Conservation (phyloP, 2,329 filamentous ascomycete genomes). For the Phoma sp. region DNA sequence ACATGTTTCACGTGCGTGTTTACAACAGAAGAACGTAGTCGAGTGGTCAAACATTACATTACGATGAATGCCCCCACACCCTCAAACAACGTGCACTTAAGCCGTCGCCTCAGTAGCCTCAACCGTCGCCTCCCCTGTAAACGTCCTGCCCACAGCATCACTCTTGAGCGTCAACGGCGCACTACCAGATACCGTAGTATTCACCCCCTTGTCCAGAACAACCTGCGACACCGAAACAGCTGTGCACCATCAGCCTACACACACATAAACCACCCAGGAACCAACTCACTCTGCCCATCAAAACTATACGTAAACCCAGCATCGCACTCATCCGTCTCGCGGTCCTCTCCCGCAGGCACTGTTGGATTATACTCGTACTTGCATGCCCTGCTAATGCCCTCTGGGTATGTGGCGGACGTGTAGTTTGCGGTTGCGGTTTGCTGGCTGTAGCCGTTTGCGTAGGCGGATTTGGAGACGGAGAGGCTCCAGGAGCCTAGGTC, state of each 20-base stretch:
- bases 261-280: background rate
- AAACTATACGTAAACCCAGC: conserved; percentile 10
- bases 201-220: conserved; percentile 7
- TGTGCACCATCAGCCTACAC: conserved; percentile 2
- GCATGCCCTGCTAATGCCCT: conserved; percentile 8
- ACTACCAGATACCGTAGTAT: conserved; percentile 19
- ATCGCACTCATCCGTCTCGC: conserved; percentile 1
- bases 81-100: background rate
- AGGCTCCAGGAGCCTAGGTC: conserved; percentile 12
- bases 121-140: conserved; percentile 3
- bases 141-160: conserved; percentile 1
- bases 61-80: no score
- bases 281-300: conserved; percentile 15
- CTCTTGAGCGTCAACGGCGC: conserved; percentile 2
- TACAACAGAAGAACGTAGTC: background rate
- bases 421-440: conserved; percentile 11
- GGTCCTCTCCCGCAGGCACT: background rate
- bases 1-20: conserved; percentile 4
- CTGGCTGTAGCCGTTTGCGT: conserved; percentile 14
- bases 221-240: conserved; percentile 18
- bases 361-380: conserved; percentile 1
- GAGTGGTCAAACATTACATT: background rate
- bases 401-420: conserved; percentile 8
- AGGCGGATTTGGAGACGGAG: background rate
- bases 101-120: conserved; percentile 19